Conservation (phyloP, 73 alveolate species). For the Tetrahymena thermophila region DNA sequence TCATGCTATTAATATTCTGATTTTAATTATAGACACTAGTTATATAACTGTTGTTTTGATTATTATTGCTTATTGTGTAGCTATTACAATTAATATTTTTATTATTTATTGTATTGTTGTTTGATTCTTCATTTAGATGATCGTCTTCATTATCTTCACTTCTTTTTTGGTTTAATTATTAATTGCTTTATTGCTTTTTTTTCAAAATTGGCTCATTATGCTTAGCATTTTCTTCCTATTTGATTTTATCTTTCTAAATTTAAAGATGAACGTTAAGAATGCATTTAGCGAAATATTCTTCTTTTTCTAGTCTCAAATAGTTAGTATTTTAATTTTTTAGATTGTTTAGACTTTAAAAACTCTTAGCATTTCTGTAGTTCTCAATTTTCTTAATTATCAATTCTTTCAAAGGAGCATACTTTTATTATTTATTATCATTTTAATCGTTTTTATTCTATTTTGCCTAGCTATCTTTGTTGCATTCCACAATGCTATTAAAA, state of each 20-base stretch:
- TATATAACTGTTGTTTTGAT: not conserved
- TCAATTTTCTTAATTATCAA: not conserved
- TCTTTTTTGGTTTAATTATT: not conserved
- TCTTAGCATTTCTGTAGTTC: not conserved
- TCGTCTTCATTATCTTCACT: not conserved
- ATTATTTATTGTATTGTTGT: not conserved
- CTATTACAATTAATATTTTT: not conserved
- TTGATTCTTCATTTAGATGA: not conserved
- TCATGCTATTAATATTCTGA: not conserved
- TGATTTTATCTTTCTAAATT: not conserved
- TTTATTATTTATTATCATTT: not conserved
- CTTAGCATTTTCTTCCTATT: not conserved
- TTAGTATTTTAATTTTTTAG: not conserved
- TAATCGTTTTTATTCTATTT: not conserved
- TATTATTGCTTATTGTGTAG: not conserved
- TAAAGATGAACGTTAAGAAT: not conserved
- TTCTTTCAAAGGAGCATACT: not conserved
- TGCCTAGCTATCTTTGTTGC: not conserved
- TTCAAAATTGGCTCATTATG: not conserved
- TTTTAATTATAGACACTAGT: not conserved
- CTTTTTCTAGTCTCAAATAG: not conserved
- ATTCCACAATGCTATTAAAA: not conserved
- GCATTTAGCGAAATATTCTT: not conserved
- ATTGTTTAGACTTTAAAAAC: not conserved
- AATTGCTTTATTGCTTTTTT: not conserved